Percentiles rank a stretch among this genome's conserved stretches.
Evolutionary conservation across 805 yeast genomes (phyloP).

Genomic region (Monosporozyma siamensis): DNA sequence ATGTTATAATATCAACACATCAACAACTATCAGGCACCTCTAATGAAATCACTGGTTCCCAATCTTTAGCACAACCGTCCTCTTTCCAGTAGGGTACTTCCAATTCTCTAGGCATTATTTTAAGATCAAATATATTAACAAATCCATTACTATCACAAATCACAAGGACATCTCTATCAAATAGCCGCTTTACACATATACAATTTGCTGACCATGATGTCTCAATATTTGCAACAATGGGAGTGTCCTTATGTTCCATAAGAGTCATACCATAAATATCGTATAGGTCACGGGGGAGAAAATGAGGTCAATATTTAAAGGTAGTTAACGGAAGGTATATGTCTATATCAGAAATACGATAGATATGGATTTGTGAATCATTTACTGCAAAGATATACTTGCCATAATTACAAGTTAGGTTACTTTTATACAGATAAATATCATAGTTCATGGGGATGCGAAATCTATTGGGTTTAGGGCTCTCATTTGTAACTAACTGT

Average conservation of each 20-base stretch:
- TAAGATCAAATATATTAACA: slow-evolving; percentile 32
- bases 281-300: too few relatives aligned
- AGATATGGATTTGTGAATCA: too few relatives aligned
- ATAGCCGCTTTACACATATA: slow-evolving; percentile 16
- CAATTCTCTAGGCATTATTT: slow-evolving; percentile 1
- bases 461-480: not conserved
- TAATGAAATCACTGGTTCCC: slow-evolving; percentile 8
- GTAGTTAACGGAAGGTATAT: too few relatives aligned
- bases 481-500: slow-evolving; percentile 7
- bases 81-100: too few relatives aligned
- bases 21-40: slow-evolving; percentile 14
- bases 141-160: slow-evolving; percentile 51
- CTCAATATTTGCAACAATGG: too few relatives aligned
- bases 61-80: too few relatives aligned
- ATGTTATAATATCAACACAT: slow-evolving; percentile 19
- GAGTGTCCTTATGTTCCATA: too few relatives aligned
- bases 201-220: slow-evolving; percentile 13
- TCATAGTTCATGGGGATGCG: not conserved
- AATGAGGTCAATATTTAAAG: too few relatives aligned
- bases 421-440: slow-evolving; percentile 8
- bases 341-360: too few relatives aligned
- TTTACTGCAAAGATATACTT: slow-evolving; percentile 9
- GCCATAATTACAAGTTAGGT: slow-evolving; percentile 10
- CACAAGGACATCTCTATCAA: slow-evolving; percentile 36
- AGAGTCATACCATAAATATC: not conserved